phyloP scores from a whole-genome alignment of 805 yeast species.

The Cyberlindnera lachancei region DNA sequence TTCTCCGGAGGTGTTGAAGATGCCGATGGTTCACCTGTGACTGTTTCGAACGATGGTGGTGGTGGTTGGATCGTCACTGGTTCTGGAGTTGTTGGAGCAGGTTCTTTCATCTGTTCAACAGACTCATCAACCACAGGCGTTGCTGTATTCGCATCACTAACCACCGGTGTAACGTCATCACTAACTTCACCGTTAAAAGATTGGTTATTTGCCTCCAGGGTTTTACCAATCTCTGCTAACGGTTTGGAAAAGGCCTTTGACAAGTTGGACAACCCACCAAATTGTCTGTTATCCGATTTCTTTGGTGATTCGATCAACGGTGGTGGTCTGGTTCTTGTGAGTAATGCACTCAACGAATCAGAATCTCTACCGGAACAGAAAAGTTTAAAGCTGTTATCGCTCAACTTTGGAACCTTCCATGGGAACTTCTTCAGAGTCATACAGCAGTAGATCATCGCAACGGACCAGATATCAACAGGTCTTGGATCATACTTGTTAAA shows the following conservation, averaged over 20 bases:
- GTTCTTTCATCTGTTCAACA: neutral
- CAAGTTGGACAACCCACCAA: conserved; percentile 21
- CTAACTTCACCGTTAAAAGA: neutral
- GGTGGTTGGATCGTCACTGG: too few species aligned
- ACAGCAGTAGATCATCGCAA: conserved; percentile 85
- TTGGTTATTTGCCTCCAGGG: neutral
- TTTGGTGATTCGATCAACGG: conserved; percentile 28
- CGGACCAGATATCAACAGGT: conserved; percentile 92
- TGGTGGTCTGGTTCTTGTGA: conserved; percentile 43
- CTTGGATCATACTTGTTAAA: conserved; percentile 81
- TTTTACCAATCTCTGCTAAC: too few species aligned
- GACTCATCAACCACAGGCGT: neutral
- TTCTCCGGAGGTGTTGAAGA: conserved; percentile 13
- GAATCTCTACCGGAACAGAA: conserved; percentile 72
- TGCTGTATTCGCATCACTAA: neutral
- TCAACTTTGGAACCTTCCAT: conserved; percentile 83
- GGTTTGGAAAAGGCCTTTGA: conserved; percentile 22
- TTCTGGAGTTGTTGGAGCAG: neutral
- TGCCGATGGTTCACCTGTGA: conserved; percentile 18
- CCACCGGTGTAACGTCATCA: conserved; percentile 4
- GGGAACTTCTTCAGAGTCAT: conserved; percentile 90
- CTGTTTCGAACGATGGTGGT: conserved; percentile 1
- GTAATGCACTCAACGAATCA: conserved; percentile 54
- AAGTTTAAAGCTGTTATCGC: conserved; percentile 76
- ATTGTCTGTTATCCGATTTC: conserved; percentile 14